A percentile compares a stretch with the other conserved stretches of the same genome.
These are phyloP conservation scores for Solanum raphanifolium DNA, from an alignment of 257 asterid species.

Conservation along the genomic window DNA sequence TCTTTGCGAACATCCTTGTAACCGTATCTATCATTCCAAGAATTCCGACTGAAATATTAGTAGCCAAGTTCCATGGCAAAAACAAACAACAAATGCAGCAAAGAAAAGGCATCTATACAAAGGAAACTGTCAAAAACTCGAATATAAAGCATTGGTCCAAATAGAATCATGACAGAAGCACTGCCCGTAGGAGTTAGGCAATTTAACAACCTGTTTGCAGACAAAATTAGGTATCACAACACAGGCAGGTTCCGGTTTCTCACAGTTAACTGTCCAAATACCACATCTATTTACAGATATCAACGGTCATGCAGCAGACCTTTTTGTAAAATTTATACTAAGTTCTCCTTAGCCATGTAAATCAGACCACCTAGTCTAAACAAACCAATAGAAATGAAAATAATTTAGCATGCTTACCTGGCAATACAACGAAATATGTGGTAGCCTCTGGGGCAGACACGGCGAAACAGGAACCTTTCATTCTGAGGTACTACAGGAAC, in stretches of 20 bases:
- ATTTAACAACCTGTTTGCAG: neutral
- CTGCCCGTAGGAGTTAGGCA: neutral
- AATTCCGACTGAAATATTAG: neutral
- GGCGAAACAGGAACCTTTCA: slow-evolving; percentile 81
- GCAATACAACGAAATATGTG: slow-evolving; percentile 97
- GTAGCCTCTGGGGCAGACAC: slow-evolving; percentile 80
- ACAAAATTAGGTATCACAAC: neutral
- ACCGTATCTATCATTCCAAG: slow-evolving; percentile 56
- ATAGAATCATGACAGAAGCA: neutral
- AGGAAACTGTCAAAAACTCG: neutral
- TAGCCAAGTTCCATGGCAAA: neutral
- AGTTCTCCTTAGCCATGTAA: neutral
- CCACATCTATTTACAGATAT: neutral
- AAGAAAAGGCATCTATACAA: neutral
- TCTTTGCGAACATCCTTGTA: slow-evolving; percentile 95
- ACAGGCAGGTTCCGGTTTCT: neutral
- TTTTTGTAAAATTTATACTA: neutral
- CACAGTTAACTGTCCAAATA: neutral
- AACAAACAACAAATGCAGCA: neutral
- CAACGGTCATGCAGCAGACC: neutral
- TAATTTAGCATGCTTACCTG: slow-evolving; percentile 33
- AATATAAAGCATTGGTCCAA: neutral
- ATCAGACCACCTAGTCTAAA: neutral
- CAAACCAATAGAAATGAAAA: neutral
- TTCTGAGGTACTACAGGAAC: slow-evolving; percentile 82